Percentiles rank a stretch among this genome's conserved stretches.
Conservation (phyloP, 2,329 filamentous ascomycete genomes). For the Teratosphaeria pseudoeucalypti region DNA sequence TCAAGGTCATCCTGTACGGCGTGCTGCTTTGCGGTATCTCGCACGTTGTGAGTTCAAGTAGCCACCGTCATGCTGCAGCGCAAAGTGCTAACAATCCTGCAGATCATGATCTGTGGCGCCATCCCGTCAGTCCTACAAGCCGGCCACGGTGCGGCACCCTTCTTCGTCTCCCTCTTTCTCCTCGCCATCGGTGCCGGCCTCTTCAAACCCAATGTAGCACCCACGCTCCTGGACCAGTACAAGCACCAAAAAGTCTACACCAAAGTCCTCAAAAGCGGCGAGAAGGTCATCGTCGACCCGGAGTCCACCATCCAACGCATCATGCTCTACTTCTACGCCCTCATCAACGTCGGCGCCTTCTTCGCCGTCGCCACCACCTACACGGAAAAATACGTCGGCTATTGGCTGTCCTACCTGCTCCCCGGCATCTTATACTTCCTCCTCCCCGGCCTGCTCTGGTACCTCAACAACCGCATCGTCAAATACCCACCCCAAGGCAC, state of each 20-base stretch:
- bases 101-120: constrained; percentile 9
- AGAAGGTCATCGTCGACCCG: constrained; percentile 37
- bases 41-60: constrained; percentile 4
- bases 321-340: constrained; percentile 56
- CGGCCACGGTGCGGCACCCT: constrained; percentile 7
- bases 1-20: constrained; percentile 11
- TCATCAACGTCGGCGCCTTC: constrained; percentile 63
- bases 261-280: constrained; percentile 28
- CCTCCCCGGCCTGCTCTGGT: constrained; percentile 17
- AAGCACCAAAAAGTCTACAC: constrained; percentile 29
- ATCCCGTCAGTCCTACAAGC: constrained; percentile 10
- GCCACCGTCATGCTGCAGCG: neutral
- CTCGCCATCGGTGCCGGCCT: constrained; percentile 56
- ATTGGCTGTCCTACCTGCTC: constrained; percentile 53
- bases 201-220: constrained; percentile 66
- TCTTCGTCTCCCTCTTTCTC: constrained; percentile 48
- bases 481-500: constrained; percentile 15
- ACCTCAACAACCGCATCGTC: constrained; percentile 10
- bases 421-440: constrained; percentile 53
- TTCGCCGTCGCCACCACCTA: constrained; percentile 56
- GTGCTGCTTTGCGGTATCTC: constrained; percentile 11
- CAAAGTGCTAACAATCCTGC: neutral
- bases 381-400: constrained; percentile 55
- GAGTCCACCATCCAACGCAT: constrained; percentile 36
- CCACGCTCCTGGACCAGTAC: constrained; percentile 38